These are phyloP conservation scores for Suhomyces terraborum DNA, from an alignment of 1,139 yeast species.

Conservation along the genomic window DNA sequence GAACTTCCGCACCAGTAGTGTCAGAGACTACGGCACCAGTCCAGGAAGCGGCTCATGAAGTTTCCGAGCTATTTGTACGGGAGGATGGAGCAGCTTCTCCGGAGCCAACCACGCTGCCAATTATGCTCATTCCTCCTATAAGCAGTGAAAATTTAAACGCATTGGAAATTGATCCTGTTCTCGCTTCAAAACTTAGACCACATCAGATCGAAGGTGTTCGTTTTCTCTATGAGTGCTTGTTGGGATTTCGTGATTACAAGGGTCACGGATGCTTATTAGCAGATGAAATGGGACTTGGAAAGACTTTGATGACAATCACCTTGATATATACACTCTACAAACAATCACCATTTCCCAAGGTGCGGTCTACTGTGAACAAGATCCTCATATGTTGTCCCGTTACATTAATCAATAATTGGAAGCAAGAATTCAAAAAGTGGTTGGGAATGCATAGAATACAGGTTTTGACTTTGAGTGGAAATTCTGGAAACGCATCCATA, in stretches of 20 bases:
- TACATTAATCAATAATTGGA: constrained; percentile 87
- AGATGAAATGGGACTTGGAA: constrained; percentile 98
- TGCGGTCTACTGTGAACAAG: constrained; percentile 49
- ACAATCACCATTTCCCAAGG: constrained; percentile 59
- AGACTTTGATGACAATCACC: constrained; percentile 83
- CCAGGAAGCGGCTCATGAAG: constrained; percentile 5
- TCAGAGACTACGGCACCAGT: too few relatives aligned
- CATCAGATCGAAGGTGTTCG: constrained; percentile 85
- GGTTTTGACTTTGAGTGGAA: constrained; percentile 54
- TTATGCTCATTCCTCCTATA: constrained; percentile 6
- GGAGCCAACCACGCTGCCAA: neutral
- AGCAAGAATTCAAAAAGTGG: constrained; percentile 88
- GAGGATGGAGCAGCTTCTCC: neutral
- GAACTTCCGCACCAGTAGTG: too few relatives aligned
- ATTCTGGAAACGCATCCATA: constrained; percentile 27
- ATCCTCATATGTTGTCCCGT: constrained; percentile 90
- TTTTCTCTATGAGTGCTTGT: constrained; percentile 79
- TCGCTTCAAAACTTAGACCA: constrained; percentile 61
- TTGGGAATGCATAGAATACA: constrained; percentile 65
- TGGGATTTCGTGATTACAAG: constrained; percentile 59
- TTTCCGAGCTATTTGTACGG: neutral
- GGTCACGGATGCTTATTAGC: constrained; percentile 79
- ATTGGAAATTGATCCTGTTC: constrained; percentile 62
- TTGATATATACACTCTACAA: constrained; percentile 80
- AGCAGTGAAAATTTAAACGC: neutral